Evolutionary conservation across 2,329 filamentous ascomycete genomes (phyloP).

Genomic region (Nakataea oryzae): DNA sequence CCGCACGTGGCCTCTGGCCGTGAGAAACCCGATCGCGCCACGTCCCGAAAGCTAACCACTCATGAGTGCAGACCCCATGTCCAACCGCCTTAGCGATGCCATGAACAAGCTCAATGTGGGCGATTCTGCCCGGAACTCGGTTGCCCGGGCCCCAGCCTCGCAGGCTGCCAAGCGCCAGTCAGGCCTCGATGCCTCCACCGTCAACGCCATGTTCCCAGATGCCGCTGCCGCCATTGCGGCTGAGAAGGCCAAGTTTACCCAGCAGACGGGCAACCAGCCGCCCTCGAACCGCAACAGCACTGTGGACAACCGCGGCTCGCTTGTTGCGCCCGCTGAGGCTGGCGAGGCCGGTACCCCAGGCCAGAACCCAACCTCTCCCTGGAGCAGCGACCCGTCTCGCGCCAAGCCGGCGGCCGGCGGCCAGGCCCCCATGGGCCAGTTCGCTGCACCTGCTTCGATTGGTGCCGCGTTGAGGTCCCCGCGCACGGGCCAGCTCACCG

Average conservation of each 20-base stretch:
- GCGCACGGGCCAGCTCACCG: constrained; percentile 54
- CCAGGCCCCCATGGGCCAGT: constrained; percentile 86
- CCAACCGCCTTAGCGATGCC: constrained; percentile 86
- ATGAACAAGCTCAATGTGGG: constrained; percentile 84
- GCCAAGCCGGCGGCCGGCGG: constrained; percentile 76
- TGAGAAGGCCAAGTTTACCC: constrained; percentile 94
- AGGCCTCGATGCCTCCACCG: constrained; percentile 82
- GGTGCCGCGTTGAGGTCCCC: constrained; percentile 61
- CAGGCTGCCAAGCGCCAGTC: constrained; percentile 83
- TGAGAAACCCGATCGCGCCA: too few relatives aligned
- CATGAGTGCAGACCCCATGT: constrained; percentile 70
- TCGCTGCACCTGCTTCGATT: constrained; percentile 62
- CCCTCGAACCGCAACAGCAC: constrained; percentile 89
- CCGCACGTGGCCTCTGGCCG: too few relatives aligned
- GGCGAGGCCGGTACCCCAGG: constrained; percentile 23
- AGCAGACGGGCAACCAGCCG: constrained; percentile 83
- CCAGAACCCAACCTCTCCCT: constrained; percentile 61
- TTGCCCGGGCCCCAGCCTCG: constrained; percentile 69
- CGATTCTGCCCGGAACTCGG: constrained; percentile 76
- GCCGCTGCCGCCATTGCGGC: constrained; percentile 96
- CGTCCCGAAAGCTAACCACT: background rate
- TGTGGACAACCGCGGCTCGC: constrained; percentile 65
- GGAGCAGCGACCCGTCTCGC: constrained; percentile 53
- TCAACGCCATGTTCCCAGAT: constrained; percentile 98
- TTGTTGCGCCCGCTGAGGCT: constrained; percentile 50